Conservation (phyloP, 306 rosid species). For the Medicago ruthenica region DNA sequence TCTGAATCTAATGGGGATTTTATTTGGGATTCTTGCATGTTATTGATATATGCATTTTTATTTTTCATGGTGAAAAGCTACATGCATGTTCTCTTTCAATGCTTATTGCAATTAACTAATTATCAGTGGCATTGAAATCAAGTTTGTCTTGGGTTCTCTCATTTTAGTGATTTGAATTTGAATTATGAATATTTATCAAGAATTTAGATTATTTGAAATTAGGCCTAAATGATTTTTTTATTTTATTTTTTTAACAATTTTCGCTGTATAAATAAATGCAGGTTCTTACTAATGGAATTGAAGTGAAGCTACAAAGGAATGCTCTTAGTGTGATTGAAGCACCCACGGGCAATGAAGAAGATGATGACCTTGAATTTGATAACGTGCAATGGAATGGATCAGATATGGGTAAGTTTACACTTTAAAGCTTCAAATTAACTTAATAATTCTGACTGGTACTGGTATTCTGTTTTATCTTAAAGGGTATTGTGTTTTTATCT, state of each 20-base stretch:
- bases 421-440: neutral
- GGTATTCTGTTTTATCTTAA: constrained; percentile 21
- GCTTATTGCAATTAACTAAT: neutral
- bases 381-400: constrained; percentile 82
- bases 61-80: neutral
- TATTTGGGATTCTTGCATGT: constrained; percentile 28
- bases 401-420: constrained; percentile 79
- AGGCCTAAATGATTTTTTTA: constrained; percentile 23
- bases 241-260: constrained; percentile 1
- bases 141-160: neutral
- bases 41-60: neutral
- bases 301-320: constrained; percentile 95
- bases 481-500: neutral
- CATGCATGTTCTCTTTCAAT: constrained; percentile 33
- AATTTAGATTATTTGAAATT: constrained; percentile 3
- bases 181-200: neutral
- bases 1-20: neutral
- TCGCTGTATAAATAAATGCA: constrained; percentile 41
- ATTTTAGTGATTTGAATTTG: constrained; percentile 26
- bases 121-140: neutral
- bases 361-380: constrained; percentile 91
- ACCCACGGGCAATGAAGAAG: constrained; percentile 96
- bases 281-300: constrained; percentile 98
- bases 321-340: constrained; percentile 98
- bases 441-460: constrained; percentile 1